Conservation (phyloP, 768 basidiomycete species). For the Fibroporia radiculosa region DNA sequence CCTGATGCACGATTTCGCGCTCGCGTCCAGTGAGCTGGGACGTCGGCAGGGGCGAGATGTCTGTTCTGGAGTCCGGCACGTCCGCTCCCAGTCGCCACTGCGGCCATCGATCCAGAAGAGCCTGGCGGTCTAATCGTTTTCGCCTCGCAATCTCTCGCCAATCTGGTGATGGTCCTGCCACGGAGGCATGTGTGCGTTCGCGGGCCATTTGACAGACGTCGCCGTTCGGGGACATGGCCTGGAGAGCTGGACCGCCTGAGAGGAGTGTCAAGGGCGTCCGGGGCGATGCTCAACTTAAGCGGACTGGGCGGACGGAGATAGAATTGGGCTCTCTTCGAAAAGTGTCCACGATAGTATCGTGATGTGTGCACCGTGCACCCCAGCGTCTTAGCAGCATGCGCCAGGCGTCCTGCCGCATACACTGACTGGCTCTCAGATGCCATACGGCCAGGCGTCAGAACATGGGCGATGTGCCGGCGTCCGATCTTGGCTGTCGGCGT, state of each 20-base stretch:
- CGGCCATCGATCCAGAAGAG: constrained; percentile 16
- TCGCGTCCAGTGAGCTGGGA: constrained; percentile 24
- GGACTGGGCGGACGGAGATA: constrained; percentile 1
- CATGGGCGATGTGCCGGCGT: no score
- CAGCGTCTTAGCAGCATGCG: background rate
- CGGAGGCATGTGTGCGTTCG: constrained; percentile 3
- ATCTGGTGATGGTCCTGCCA: background rate
- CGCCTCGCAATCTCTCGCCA: constrained; percentile 13
- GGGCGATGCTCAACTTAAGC: constrained; percentile 1
- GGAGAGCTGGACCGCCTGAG: constrained; percentile 1
- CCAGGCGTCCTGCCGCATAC: background rate
- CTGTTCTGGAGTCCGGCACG: constrained; percentile 13
- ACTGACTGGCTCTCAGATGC: background rate
- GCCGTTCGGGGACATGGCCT: constrained; percentile 12
- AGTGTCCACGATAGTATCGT: constrained; percentile 1
- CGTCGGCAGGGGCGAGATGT: constrained; percentile 22
- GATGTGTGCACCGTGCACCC: no score
- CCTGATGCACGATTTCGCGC: constrained; percentile 24
- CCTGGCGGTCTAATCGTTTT: constrained; percentile 22
- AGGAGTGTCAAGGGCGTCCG: constrained; percentile 4
- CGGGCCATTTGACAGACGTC: constrained; percentile 7
- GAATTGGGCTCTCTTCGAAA: background rate
- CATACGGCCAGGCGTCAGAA: no score
- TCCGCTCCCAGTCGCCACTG: constrained; percentile 20
- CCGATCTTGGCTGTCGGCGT: no score